Base-by-base conservation (phyloP, 129 eudicot species). In the Glebionis coronaria region DNA sequence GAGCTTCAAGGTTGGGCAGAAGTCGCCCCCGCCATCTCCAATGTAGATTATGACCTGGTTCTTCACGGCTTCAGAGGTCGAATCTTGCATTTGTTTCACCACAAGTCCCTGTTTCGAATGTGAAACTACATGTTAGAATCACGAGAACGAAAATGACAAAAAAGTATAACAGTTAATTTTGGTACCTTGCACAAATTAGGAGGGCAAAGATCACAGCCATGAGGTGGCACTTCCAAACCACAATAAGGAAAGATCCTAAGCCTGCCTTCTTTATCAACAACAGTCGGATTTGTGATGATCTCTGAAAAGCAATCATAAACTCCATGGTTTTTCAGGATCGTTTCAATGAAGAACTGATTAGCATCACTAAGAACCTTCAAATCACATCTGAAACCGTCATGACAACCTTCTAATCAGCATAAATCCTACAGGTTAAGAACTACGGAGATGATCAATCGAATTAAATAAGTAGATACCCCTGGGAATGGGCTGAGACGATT, bases 141-240 rank as follows among this genome's bases (percentile, higher is more conserved):
- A 61, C 1, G 40, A 31, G 40, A 31, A 27, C 4, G 4, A 1
- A 27, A 27, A 27, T 27, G 29, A 27, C 29, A 4, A 27, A 27
- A n/a, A 27, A 27, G 2, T 27, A 27, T 27, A 27, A 27, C 29
- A 27, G 4, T 27, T 27, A 27, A 65, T 65, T 29, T 40, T 20
- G 56, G 65, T 65, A 94, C 99, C 99, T 94, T 94, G 88, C 99
- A 94, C 81, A 94, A 74, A 72, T 93, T n/a, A n/a, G n/a, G n/a
- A n/a, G n/a, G n/a, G n/a, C n/a, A n/a, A n/a, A n/a, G n/a, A n/a
- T n/a, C n/a, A 58, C 99, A 94, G 10, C 78, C 76, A 76, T 94
- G 98, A 46, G 85, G 76, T 29, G 83, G 69, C 19, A 56, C 11
- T 28, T 73, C 57, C 1, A 63, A 47, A 61, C 84, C 88, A 81